phyloP scores from a whole-genome alignment of 352 stramenopile species.

The Phytopythium mirpurense region DNA sequence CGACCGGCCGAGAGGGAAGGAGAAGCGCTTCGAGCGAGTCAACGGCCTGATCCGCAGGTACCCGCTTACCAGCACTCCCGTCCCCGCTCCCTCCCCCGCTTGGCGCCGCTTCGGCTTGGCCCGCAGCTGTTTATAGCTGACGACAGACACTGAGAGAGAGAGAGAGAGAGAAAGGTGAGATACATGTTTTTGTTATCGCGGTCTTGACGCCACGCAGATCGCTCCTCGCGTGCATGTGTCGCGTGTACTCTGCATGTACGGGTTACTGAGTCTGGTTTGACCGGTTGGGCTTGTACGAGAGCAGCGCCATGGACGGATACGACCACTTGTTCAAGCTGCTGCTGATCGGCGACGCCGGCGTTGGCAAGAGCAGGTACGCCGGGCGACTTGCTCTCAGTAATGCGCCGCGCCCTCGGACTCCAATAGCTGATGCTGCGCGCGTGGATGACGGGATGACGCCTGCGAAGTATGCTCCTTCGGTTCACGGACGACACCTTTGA shows the following conservation, averaged over 20 bases:
- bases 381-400: too few species aligned
- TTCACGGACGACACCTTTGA: slow-evolving; percentile 99
- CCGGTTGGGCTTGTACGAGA: background rate
- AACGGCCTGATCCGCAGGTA: background rate
- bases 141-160: background rate
- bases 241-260: too few species aligned
- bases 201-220: too few species aligned
- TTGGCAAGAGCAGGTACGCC: slow-evolving; percentile 94
- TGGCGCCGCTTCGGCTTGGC: background rate
- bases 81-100: background rate
- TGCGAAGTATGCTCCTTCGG: slow-evolving; percentile 96
- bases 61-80: background rate
- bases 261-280: background rate
- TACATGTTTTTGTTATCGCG: too few species aligned
- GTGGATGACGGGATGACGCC: slow-evolving; percentile 2
- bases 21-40: background rate
- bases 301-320: slow-evolving; percentile 77
- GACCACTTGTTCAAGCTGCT: slow-evolving; percentile 99
- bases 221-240: background rate
- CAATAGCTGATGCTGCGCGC: too few species aligned
- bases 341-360: slow-evolving; percentile 96
- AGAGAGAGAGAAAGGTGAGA: background rate
- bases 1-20: background rate
- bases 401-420: too few species aligned
- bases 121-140: background rate